phyloP scores from a whole-genome alignment of 805 yeast species.

The Clavispora phyllophila region DNA sequence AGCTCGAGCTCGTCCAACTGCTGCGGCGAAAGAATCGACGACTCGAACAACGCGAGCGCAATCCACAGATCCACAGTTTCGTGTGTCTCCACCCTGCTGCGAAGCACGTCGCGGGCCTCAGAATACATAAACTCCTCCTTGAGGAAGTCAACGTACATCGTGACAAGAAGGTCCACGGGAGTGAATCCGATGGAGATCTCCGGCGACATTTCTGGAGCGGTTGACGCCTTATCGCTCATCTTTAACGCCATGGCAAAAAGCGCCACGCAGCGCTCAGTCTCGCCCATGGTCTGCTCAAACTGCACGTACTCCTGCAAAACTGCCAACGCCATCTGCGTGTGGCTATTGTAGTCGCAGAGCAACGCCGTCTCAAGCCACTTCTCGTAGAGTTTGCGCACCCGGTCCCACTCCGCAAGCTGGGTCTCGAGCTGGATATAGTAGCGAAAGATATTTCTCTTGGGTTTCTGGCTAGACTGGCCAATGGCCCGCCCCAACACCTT shows the following conservation, averaged over 20 bases:
- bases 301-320: slow-evolving; percentile 64
- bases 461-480: slow-evolving; percentile 43
- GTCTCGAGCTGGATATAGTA: slow-evolving; percentile 67
- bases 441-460: slow-evolving; percentile 53
- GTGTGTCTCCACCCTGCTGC: slow-evolving; percentile 35
- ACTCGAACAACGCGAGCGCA: slow-evolving; percentile 65
- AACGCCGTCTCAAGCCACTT: slow-evolving; percentile 47
- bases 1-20: slow-evolving; percentile 43
- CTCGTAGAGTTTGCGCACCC: slow-evolving; percentile 71
- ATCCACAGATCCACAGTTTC: slow-evolving; percentile 46
- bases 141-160: slow-evolving; percentile 49
- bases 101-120: slow-evolving; percentile 49
- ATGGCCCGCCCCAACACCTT: slow-evolving; percentile 67
- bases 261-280: slow-evolving; percentile 60
- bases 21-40: slow-evolving; percentile 52
- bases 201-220: too few relatives aligned
- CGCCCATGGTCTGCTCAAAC: slow-evolving; percentile 65
- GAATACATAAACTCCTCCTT: slow-evolving; percentile 56
- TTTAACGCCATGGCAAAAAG: slow-evolving; percentile 28
- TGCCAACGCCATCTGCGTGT: slow-evolving; percentile 1
- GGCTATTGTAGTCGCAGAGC: slow-evolving; percentile 1
- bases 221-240: not conserved
- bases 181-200: slow-evolving; percentile 12
- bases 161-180: slow-evolving; percentile 18
- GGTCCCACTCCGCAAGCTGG: slow-evolving; percentile 68